These are phyloP conservation scores for Wickerhamiella qilinensis DNA, from an alignment of 805 yeast genomes.

Conservation along the genomic window DNA sequence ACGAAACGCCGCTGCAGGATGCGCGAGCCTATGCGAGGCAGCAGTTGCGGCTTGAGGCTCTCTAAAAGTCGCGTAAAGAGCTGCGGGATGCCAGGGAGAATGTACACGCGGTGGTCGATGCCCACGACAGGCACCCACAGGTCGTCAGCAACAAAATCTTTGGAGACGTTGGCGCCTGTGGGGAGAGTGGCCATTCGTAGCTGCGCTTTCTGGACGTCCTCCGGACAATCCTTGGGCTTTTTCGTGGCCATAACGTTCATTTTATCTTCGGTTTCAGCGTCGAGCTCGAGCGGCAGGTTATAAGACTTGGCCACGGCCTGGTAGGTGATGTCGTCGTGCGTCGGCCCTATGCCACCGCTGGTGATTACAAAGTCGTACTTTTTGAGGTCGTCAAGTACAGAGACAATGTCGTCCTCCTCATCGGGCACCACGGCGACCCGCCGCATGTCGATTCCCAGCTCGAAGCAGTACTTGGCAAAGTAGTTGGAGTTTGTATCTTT, in stretches of 20 bases:
- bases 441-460: conserved; percentile 46
- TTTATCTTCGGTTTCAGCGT: conserved; percentile 39
- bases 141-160: conserved; percentile 29
- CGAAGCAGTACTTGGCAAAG: conserved; percentile 58
- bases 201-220: conserved; percentile 41
- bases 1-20: conserved; percentile 31
- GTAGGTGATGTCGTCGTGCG: conserved; percentile 83
- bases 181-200: conserved; percentile 75
- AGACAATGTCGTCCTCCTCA: conserved; percentile 46
- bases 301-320: conserved; percentile 55
- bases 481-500: conserved; percentile 58
- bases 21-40: conserved; percentile 25
- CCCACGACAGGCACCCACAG: conserved; percentile 79
- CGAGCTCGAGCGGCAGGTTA: conserved; percentile 32
- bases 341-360: conserved; percentile 67
- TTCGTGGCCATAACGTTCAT: conserved; percentile 31
- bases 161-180: conserved; percentile 20
- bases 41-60: conserved; percentile 26
- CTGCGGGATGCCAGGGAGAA: conserved; percentile 76
- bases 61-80: conserved; percentile 42
- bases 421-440: conserved; percentile 66
- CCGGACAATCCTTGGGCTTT: conserved; percentile 10
- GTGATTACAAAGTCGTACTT: conserved; percentile 57
- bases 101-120: conserved; percentile 44
- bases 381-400: conserved; percentile 32